Percentiles rank a stretch among this genome's conserved stretches.
phyloP scores from a whole-genome alignment of 2,329 filamentous ascomycete species.

The Colletotrichum nymphaeae region DNA sequence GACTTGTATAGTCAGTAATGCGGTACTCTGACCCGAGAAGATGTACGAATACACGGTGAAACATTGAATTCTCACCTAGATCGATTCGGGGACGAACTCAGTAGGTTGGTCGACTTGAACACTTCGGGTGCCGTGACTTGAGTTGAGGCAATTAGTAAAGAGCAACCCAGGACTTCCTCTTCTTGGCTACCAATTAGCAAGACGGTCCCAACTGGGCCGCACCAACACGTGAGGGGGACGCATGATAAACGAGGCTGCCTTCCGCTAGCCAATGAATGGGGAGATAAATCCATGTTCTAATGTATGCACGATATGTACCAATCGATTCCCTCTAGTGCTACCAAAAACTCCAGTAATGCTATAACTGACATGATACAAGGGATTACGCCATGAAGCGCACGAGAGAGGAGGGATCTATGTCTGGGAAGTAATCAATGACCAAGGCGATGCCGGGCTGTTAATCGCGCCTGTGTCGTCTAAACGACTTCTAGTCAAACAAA shows the following conservation, averaged over 20 bases:
- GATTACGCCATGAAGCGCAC: neutral
- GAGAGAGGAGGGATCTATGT: constrained; percentile 1
- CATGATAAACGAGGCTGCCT: neutral
- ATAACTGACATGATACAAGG: neutral
- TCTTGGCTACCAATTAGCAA: too few relatives aligned
- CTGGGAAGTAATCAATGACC: neutral
- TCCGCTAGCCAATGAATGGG: neutral
- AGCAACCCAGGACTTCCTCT: neutral
- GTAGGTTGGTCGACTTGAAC: too few relatives aligned
- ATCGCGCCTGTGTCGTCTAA: neutral
- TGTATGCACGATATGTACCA: neutral
- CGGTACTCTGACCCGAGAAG: neutral
- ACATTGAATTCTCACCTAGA: too few relatives aligned
- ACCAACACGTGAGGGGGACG: neutral
- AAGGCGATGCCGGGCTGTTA: neutral
- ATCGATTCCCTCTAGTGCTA: neutral
- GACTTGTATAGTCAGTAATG: neutral
- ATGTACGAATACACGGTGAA: too few relatives aligned
- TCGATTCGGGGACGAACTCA: too few relatives aligned
- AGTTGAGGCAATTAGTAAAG: neutral
- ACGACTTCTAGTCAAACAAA: constrained; percentile 33
- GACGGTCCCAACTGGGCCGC: neutral
- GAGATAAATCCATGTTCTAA: neutral
- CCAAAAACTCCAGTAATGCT: constrained; percentile 20
- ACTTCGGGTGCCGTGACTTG: too few relatives aligned